Evolutionary conservation across 2,329 filamentous ascomycete genomes (phyloP), one percentile per base, ranked within the genome.

Genomic region (Venturia asperata): DNA sequence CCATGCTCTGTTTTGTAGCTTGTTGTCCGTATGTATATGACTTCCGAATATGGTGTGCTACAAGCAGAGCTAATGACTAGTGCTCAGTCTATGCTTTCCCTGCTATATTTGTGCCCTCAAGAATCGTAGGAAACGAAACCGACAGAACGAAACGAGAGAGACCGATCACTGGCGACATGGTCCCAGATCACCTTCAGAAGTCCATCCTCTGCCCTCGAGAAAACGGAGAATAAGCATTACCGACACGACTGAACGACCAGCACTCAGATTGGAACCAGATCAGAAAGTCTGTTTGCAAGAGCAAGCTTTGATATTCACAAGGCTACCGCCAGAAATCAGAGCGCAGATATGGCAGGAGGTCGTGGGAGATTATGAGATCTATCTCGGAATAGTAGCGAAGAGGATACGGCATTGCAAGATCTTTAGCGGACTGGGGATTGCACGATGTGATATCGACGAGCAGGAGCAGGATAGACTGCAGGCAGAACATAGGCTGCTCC

Each of bases 81-180:
- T 27, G 52, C 30, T 37, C 52, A 58, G 52, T 34, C 52, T 58
- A 58, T 65, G 64, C 43, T 65, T 65, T 42, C 64, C 64, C 17
- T 65, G 64, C 39, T 65, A 65, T 42, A 49, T 61, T 21, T 65
- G 64, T 55, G 55, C 58, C 64, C 21, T 61, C 43, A 56, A 56
- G 42, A 61, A 58, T 21, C 47, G 52, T 15, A 49, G 56, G 43
- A 43, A 56, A 43, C 39, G 64, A 9, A 24, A 39, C 4, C 64
- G 56, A n/a, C 37, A 52, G 11, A 34, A 52, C 24, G 41, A 56
- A 30, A 52, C 43, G 15, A 52, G 37, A 60, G 56, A 55, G n/a
- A 41, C 37, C n/a, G 52, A 58, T 58, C 52, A 34, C 13, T 58
- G 52, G 52, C 21, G 47, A n/a, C 43, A 52, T 52, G 62, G 62